Percentiles rank a stretch among this genome's conserved stretches.
Conservation (phyloP, 176 grass and related monocot species). For the Coix lacrymajobi region DNA sequence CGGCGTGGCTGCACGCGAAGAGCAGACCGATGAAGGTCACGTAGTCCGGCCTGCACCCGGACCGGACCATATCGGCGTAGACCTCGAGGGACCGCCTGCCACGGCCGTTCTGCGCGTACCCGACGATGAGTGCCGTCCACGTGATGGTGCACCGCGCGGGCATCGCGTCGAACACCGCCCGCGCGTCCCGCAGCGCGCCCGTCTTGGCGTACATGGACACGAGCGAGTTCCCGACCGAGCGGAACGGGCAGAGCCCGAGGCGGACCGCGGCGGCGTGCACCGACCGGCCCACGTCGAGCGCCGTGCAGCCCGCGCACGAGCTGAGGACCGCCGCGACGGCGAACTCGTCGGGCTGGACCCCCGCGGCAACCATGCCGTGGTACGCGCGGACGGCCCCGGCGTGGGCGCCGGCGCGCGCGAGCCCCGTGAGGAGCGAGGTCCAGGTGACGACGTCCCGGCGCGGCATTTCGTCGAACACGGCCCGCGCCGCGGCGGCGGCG, state of each 20-base stretch:
- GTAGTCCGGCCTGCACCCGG: conserved; percentile 46
- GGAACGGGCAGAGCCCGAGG: conserved; percentile 25
- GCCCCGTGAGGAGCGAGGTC: conserved; percentile 61
- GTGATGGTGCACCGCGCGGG: conserved; percentile 24
- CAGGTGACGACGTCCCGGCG: conserved; percentile 53
- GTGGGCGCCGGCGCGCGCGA: conserved; percentile 39
- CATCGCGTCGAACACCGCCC: conserved; percentile 41
- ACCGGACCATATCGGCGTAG: conserved; percentile 38
- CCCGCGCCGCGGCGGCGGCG: background rate
- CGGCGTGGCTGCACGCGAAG: conserved; percentile 64
- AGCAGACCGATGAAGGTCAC: conserved; percentile 59
- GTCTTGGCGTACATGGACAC: conserved; percentile 67
- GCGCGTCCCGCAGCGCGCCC: conserved; percentile 35
- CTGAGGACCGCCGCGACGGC: conserved; percentile 34
- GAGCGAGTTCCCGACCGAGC: conserved; percentile 55
- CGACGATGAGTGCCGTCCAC: conserved; percentile 56
- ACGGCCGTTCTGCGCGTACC: conserved; percentile 48
- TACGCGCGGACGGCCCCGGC: conserved; percentile 21
- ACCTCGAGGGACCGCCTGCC: conserved; percentile 29
- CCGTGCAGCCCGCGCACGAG: conserved; percentile 37
- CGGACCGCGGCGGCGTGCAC: conserved; percentile 33
- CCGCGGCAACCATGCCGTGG: conserved; percentile 28
- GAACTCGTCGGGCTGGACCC: conserved; percentile 44
- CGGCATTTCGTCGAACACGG: conserved; percentile 56
- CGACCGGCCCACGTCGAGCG: conserved; percentile 33